These are phyloP conservation scores for Picochlorum sp. DNA, from an alignment of 139 green algal species.

Conservation along the genomic window DNA sequence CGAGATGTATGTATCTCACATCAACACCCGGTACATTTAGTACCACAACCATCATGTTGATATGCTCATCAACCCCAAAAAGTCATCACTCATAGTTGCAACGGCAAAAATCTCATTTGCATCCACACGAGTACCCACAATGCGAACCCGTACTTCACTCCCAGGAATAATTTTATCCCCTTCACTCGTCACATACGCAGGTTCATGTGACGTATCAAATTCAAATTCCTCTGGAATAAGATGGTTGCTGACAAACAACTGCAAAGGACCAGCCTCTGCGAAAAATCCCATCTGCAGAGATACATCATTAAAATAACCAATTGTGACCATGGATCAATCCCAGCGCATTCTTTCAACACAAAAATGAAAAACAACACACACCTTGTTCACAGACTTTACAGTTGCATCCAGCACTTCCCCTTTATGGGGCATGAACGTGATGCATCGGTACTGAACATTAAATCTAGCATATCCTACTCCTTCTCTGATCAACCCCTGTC, in stretches of 20 bases:
- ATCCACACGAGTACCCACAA: slow-evolving; percentile 72
- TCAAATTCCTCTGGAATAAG: slow-evolving; percentile 79
- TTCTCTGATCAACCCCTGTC: slow-evolving; percentile 64
- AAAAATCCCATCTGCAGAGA: slow-evolving; percentile 83
- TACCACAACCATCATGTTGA: neutral
- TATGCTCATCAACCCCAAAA: slow-evolving; percentile 39
- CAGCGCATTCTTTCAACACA: neutral
- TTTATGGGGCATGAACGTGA: slow-evolving; percentile 85
- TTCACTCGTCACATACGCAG: slow-evolving; percentile 58
- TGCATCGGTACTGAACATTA: slow-evolving; percentile 66
- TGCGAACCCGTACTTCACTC: slow-evolving; percentile 60
- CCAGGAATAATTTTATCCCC: slow-evolving; percentile 48
- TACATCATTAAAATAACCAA: neutral
- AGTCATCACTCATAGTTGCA: slow-evolving; percentile 77
- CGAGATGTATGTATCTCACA: too few relatives aligned
- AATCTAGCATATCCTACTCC: slow-evolving; percentile 77
- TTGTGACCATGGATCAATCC: too few relatives aligned
- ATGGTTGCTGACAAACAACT: slow-evolving; percentile 89
- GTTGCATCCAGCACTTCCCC: slow-evolving; percentile 82
- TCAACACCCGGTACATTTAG: neutral
- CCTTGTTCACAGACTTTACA: slow-evolving; percentile 82
- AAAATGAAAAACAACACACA: slow-evolving; percentile 5
- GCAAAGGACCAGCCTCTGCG: slow-evolving; percentile 79
- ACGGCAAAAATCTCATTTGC: slow-evolving; percentile 76
- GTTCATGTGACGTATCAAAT: slow-evolving; percentile 53